phyloP scores from a whole-genome alignment of 148 eudicot species.

The Rhododendron griersonianum region DNA sequence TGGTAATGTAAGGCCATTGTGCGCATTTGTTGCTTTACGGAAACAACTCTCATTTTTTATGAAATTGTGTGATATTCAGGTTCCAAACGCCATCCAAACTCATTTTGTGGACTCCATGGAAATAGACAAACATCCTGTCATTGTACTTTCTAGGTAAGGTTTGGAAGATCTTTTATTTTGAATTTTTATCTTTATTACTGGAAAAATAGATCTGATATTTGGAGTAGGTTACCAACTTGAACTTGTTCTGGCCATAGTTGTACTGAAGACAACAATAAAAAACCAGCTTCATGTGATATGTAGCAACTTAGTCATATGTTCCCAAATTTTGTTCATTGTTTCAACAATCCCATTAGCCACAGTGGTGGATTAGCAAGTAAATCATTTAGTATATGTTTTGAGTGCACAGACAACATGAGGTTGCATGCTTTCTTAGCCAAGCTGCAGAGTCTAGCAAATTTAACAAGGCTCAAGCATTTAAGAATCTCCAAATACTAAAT shows the following conservation, averaged over 20 bases:
- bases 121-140: slow-evolving; percentile 79
- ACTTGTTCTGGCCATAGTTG: neutral
- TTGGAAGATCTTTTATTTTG: neutral
- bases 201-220: neutral
- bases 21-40: neutral
- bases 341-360: neutral
- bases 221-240: neutral
- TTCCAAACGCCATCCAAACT: slow-evolving; percentile 70
- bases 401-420: neutral
- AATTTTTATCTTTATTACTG: neutral
- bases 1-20: neutral
- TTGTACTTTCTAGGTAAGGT: slow-evolving; percentile 71
- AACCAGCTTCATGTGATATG: neutral
- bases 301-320: neutral
- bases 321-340: neutral
- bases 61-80: slow-evolving; percentile 37
- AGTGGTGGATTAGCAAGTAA: neutral
- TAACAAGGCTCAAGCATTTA: neutral
- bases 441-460: neutral
- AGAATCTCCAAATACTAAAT: neutral
- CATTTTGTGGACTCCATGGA: slow-evolving; percentile 49
- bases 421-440: neutral
- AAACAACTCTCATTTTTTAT: neutral
- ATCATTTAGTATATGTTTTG: neutral
- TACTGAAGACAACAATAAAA: neutral